phyloP scores from a whole-genome alignment of 2,329 filamentous ascomycete species.

The Capronia americana region DNA sequence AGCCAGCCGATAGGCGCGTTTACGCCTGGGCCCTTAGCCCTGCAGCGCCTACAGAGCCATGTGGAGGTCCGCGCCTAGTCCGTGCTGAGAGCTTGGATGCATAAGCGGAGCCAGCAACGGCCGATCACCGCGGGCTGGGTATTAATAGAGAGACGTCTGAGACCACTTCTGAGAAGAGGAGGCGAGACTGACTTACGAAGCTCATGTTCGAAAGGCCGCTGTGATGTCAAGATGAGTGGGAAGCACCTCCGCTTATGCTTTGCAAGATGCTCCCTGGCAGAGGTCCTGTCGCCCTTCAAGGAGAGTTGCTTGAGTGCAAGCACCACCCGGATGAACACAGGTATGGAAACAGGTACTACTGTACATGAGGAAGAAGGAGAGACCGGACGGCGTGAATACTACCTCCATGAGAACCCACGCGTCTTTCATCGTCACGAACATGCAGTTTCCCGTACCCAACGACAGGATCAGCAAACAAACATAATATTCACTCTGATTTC shows the following conservation, averaged over 20 bases:
- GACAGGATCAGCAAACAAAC: background rate
- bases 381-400: background rate
- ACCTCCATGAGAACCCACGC: background rate
- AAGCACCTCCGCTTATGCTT: background rate
- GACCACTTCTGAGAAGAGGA: background rate
- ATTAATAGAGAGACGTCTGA: conserved; percentile 19
- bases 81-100: background rate
- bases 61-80: background rate
- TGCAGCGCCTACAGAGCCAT: background rate
- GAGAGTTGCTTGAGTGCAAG: background rate
- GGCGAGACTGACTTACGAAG: background rate
- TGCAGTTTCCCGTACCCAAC: background rate
- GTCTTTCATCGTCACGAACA: background rate
- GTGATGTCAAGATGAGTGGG: background rate
- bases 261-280: background rate
- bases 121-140: conserved; percentile 8
- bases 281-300: background rate
- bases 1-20: conserved; percentile 22
- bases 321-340: background rate
- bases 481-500: background rate
- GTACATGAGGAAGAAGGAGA: background rate
- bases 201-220: background rate
- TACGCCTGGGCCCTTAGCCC: background rate
- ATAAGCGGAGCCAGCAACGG: conserved; percentile 4
- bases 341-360: background rate